These are phyloP conservation scores for Osmanthus fragrans DNA, from an alignment of 257 asterid genomes.

Conservation along the genomic window DNA sequence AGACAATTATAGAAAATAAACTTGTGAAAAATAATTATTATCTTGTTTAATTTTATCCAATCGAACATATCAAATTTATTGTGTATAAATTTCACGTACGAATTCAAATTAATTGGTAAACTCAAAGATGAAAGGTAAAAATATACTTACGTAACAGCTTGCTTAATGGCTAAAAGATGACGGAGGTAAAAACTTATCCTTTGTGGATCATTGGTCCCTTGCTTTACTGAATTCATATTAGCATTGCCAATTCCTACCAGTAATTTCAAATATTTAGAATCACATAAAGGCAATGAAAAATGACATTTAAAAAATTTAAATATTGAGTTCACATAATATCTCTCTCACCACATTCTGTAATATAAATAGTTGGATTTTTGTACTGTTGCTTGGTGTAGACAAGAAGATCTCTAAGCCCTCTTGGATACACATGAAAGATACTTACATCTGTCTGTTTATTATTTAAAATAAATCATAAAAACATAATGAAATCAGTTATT, in stretches of 20 bases:
- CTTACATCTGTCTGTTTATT: slow-evolving; percentile 42
- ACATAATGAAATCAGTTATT: not conserved
- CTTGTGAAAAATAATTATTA: too few relatives aligned
- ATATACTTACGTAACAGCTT: slow-evolving; percentile 37
- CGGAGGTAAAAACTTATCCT: slow-evolving; percentile 36
- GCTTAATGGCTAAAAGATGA: slow-evolving; percentile 35
- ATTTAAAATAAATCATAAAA: not conserved
- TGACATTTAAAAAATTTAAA: too few relatives aligned
- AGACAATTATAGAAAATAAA: too few relatives aligned
- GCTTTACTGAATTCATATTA: slow-evolving; percentile 2
- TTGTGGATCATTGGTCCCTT: slow-evolving; percentile 23
- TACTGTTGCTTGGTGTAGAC: slow-evolving; percentile 39
- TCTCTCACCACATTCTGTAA: slow-evolving; percentile 46
- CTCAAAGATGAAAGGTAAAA: not conserved
- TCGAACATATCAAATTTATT: too few relatives aligned
- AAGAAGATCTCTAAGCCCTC: slow-evolving; percentile 45
- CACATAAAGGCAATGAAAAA: not conserved
- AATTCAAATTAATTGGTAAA: too few relatives aligned
- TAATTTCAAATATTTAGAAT: not conserved
- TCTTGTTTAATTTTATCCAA: too few relatives aligned
- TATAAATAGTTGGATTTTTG: slow-evolving; percentile 38
- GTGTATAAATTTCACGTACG: too few relatives aligned
- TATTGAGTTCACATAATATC: not conserved
- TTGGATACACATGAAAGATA: slow-evolving; percentile 36
- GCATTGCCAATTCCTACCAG: slow-evolving; percentile 27